A percentile compares a stretch with the other conserved stretches of the same genome.
Conservation (phyloP, 768 basidiomycete genomes). For the Boletus fagicola region DNA sequence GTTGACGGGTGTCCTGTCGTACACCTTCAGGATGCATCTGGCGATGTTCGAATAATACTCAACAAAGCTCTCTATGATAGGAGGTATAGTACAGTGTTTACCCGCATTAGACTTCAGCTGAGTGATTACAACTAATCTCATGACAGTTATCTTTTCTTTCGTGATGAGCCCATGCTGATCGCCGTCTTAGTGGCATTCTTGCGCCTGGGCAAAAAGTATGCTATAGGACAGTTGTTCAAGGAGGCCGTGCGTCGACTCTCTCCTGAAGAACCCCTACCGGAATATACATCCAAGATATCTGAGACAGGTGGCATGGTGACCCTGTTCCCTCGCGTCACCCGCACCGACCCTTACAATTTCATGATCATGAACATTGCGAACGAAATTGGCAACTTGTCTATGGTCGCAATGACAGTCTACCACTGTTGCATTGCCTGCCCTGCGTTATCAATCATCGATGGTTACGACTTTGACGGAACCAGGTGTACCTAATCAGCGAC, state of each 20-base stretch:
- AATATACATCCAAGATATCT: neutral
- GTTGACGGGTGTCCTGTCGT: conserved; percentile 21
- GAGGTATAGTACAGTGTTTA: conserved; percentile 2
- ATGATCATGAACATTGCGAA: conserved; percentile 13
- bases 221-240: conserved; percentile 8
- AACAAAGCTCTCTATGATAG: conserved; percentile 20
- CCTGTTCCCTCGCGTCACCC: conserved; percentile 9
- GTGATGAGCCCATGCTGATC: conserved; percentile 8
- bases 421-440: conserved; percentile 11
- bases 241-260: conserved; percentile 1
- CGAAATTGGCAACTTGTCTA: conserved; percentile 9
- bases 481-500: neutral
- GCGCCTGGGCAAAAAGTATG: too few species aligned
- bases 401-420: neutral
- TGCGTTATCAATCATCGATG: neutral
- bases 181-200: too few species aligned
- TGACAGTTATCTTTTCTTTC: conserved; percentile 8
- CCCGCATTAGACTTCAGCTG: too few species aligned
- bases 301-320: neutral
- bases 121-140: neutral
- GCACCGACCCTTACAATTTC: conserved; percentile 14
- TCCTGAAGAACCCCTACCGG: neutral
- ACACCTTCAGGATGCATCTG: neutral
- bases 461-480: conserved; percentile 8
- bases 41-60: conserved; percentile 17